These are phyloP conservation scores for Wolfiporia cocos DNA, from an alignment of 1,284 basidiomycete species.

Conservation along the genomic window DNA sequence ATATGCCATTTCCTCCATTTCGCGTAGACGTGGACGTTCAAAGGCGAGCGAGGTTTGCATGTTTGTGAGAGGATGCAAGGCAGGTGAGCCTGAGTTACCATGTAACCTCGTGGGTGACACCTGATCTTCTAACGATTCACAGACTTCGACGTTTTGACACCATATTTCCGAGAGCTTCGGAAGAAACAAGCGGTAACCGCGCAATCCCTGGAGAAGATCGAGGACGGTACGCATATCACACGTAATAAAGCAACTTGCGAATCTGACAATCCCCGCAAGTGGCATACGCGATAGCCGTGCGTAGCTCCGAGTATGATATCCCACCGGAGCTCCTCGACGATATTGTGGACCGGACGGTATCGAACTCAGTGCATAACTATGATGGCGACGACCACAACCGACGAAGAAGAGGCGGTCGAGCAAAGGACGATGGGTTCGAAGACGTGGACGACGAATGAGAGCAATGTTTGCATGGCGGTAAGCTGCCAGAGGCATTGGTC, in stretches of 20 bases:
- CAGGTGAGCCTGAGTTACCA: slow-evolving; percentile 42
- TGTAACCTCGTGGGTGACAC: neutral
- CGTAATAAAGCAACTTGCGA: neutral
- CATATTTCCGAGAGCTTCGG: slow-evolving; percentile 64
- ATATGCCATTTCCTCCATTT: slow-evolving; percentile 77
- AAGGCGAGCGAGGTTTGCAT: slow-evolving; percentile 67
- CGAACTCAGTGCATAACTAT: slow-evolving; percentile 9
- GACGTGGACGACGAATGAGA: slow-evolving; percentile 9
- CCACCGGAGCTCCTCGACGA: slow-evolving; percentile 61
- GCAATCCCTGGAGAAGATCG: slow-evolving; percentile 89
- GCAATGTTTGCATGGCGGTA: neutral
- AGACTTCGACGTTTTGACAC: slow-evolving; percentile 76
- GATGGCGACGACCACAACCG: slow-evolving; percentile 10
- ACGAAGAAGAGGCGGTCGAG: slow-evolving; percentile 8
- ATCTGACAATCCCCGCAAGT: slow-evolving; percentile 32
- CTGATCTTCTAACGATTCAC: neutral
- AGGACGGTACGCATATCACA: slow-evolving; percentile 62
- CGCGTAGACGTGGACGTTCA: slow-evolving; percentile 64
- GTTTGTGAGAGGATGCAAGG: slow-evolving; percentile 78
- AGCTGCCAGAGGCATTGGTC: too few relatives aligned
- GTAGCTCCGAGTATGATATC: slow-evolving; percentile 66
- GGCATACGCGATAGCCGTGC: slow-evolving; percentile 63
- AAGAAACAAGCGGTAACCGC: slow-evolving; percentile 89
- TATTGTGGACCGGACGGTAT: slow-evolving; percentile 46
- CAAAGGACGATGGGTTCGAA: slow-evolving; percentile 3